Conservation (phyloP, 805 yeast species). For the Candida ulmi region DNA sequence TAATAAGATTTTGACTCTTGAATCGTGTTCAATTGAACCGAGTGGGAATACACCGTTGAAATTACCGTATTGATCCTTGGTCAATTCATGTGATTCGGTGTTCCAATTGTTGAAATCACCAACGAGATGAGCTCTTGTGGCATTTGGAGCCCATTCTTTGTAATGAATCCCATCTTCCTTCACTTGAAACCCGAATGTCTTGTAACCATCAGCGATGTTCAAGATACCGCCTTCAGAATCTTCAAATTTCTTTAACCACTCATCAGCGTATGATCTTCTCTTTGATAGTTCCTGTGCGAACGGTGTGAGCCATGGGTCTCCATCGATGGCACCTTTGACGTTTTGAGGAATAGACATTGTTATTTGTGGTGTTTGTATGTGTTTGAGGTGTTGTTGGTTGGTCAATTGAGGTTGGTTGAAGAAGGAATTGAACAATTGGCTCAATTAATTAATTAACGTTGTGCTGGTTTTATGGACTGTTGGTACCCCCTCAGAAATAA, state of each 20-base stretch:
- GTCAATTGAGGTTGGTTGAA: too few relatives aligned
- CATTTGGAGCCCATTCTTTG: slow-evolving; percentile 91
- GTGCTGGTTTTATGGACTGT: too few relatives aligned
- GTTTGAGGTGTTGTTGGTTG: too few relatives aligned
- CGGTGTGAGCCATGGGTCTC: slow-evolving; percentile 88
- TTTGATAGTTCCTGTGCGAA: slow-evolving; percentile 59
- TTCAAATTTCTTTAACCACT: slow-evolving; percentile 54
- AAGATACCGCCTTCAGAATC: slow-evolving; percentile 59
- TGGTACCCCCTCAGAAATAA: too few relatives aligned
- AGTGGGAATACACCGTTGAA: slow-evolving; percentile 57
- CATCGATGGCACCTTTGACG: slow-evolving; percentile 47
- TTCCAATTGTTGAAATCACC: slow-evolving; percentile 94
- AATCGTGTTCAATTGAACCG: slow-evolving; percentile 77
- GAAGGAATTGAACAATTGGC: too few relatives aligned
- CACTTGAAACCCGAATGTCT: slow-evolving; percentile 72
- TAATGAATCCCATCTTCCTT: slow-evolving; percentile 46
- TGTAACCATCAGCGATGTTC: slow-evolving; percentile 72
- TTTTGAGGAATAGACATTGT: slow-evolving; percentile 9
- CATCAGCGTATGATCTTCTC: slow-evolving; percentile 60
- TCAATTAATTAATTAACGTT: too few relatives aligned
- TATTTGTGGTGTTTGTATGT: too few relatives aligned
- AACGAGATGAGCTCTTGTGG: slow-evolving; percentile 63
- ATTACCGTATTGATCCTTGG: slow-evolving; percentile 61
- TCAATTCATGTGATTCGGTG: slow-evolving; percentile 47
- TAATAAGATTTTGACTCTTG: slow-evolving; percentile 69